phyloP scores from a whole-genome alignment of 176 grass and related monocot species.

The Aegilops bicornis region DNA sequence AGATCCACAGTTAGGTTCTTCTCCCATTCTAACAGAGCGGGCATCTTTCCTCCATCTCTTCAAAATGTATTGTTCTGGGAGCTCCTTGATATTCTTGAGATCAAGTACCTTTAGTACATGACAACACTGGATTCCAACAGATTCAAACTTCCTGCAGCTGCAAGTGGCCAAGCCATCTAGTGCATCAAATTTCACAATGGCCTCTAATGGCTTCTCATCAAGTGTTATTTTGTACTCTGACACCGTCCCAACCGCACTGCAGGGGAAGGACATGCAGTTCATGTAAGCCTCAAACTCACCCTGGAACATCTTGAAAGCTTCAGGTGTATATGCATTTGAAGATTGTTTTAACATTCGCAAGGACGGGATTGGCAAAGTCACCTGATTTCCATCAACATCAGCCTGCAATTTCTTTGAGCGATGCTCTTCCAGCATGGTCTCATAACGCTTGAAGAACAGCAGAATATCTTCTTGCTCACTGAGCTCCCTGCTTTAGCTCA shows the following conservation, averaged over 20 bases:
- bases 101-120: constrained; percentile 89
- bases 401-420: constrained; percentile 65
- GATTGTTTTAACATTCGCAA: constrained; percentile 75
- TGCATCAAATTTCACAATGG: constrained; percentile 66
- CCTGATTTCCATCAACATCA: constrained; percentile 55
- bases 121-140: constrained; percentile 71
- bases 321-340: constrained; percentile 74
- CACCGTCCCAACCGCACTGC: constrained; percentile 47
- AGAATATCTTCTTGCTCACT: constrained; percentile 76
- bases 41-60: constrained; percentile 91
- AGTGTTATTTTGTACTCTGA: constrained; percentile 73
- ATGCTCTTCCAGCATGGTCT: constrained; percentile 67
- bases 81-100: constrained; percentile 92
- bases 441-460: constrained; percentile 67
- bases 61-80: constrained; percentile 82
- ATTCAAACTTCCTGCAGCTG: constrained; percentile 83
- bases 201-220: constrained; percentile 69
- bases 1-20: constrained; percentile 36
- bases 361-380: constrained; percentile 63
- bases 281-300: constrained; percentile 85
- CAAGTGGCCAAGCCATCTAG: constrained; percentile 69
- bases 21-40: constrained; percentile 39
- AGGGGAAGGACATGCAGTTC: constrained; percentile 78
- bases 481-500: constrained; percentile 57
- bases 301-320: constrained; percentile 83